Evolutionary conservation across 2,329 filamentous ascomycete species (phyloP).

Genomic region (Geoglossum cookeanum): DNA sequence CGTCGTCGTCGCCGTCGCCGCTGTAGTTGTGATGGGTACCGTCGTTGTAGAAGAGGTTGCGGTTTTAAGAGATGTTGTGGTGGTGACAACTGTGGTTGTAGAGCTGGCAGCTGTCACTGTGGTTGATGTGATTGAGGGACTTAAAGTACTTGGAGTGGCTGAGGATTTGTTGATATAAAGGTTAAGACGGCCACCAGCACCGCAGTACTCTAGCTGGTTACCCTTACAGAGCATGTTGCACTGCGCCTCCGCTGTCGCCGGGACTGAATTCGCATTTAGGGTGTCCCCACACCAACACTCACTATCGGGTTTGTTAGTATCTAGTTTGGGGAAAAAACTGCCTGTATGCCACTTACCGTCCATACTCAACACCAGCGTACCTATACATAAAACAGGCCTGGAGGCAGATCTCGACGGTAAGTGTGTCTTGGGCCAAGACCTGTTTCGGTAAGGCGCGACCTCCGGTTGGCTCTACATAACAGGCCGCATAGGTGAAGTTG

Average conservation of each 20-base stretch:
- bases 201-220: not conserved
- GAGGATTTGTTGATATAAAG: not conserved
- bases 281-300: slow-evolving; percentile 2
- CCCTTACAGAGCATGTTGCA: not conserved
- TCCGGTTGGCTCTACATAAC: not conserved
- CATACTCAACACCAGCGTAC: not conserved
- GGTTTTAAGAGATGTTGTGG: slow-evolving; percentile 7
- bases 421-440: not conserved
- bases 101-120: not conserved
- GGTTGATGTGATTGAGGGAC: not conserved
- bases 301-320: not conserved
- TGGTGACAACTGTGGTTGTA: not conserved
- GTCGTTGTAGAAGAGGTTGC: slow-evolving; percentile 6
- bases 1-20: slow-evolving; percentile 9
- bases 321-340: too few relatives aligned
- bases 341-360: slow-evolving; percentile 12
- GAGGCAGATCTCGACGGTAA: not conserved
- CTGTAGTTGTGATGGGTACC: slow-evolving; percentile 8
- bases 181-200: not conserved
- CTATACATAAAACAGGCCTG: not conserved
- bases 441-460: not conserved
- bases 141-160: not conserved
- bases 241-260: not conserved
- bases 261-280: not conserved
- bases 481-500: not conserved